phyloP scores from a whole-genome alignment of 2,329 filamentous ascomycete species.

The Penicillium sp. region DNA sequence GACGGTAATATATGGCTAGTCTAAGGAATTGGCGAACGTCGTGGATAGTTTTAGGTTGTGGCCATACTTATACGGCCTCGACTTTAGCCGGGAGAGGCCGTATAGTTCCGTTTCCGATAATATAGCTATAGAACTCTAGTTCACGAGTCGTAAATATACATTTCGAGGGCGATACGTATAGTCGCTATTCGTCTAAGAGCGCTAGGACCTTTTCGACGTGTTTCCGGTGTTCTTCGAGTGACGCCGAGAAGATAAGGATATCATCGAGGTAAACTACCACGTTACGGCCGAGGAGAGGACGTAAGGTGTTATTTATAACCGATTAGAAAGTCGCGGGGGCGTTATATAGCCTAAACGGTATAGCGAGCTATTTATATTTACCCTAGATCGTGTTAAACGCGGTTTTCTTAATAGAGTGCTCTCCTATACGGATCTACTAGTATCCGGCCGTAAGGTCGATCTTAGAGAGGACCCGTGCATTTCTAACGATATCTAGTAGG shows the following conservation, averaged over 20 bases:
- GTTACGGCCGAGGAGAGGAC: not conserved
- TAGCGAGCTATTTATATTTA: conserved; percentile 2
- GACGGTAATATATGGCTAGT: not conserved
- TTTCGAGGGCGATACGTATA: not conserved
- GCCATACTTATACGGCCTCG: not conserved
- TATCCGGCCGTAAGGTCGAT: not conserved
- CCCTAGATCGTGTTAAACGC: conserved; percentile 6
- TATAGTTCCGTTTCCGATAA: not conserved
- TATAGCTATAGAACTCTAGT: conserved; percentile 6
- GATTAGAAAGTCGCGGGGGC: not conserved
- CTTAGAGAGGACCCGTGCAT: not conserved
- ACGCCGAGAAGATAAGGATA: conserved; percentile 1
- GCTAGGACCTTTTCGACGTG: not conserved
- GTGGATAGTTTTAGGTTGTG: not conserved
- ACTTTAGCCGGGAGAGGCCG: not conserved
- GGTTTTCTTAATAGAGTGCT: not conserved
- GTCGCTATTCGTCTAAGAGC: not conserved
- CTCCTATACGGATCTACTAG: not conserved
- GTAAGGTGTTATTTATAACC: not conserved
- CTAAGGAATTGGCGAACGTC: not conserved
- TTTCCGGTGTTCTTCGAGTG: not conserved
- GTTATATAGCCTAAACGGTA: conserved; percentile 4
- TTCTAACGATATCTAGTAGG: not conserved
- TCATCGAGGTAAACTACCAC: not conserved
- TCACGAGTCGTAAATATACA: not conserved